Conservation (phyloP, 225 moss, liverwort and hornwort species). For the Antitrichia curtipendula region DNA sequence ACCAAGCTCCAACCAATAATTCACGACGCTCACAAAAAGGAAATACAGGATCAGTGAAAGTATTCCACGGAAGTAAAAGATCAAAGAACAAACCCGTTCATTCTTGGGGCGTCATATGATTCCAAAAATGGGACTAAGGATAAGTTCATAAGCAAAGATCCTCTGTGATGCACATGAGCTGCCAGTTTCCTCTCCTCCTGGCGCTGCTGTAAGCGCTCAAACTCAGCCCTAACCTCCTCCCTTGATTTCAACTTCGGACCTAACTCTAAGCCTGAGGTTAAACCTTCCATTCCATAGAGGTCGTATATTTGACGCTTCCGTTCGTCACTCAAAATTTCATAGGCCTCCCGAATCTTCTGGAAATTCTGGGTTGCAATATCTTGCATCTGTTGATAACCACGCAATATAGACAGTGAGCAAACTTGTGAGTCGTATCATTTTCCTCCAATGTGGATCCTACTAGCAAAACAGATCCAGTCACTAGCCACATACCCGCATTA, state of each 20-base stretch:
- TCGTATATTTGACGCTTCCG: conserved; percentile 89
- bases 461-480: background rate
- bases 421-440: background rate
- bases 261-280: conserved; percentile 91
- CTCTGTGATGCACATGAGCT: conserved; percentile 86
- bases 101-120: conserved; percentile 59
- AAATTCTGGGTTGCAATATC: conserved; percentile 96
- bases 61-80: background rate
- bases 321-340: conserved; percentile 92
- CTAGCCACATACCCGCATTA: background rate
- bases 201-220: conserved; percentile 83
- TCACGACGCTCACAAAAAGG: background rate
- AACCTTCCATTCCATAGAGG: conserved; percentile 92
- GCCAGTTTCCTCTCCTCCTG: conserved; percentile 86
- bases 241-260: conserved; percentile 88
- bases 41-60: background rate
- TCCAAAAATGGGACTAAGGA: conserved; percentile 72
- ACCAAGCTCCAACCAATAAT: background rate
- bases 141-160: conserved; percentile 73
- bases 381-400: conserved; percentile 55
- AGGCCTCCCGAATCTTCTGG: conserved; percentile 90
- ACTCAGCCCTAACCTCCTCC: conserved; percentile 88
- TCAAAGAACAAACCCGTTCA: conserved; percentile 49
- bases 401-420: background rate
- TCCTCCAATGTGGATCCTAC: background rate